A percentile compares a stretch with the other conserved stretches of the same genome.
Conservation (phyloP, 768 basidiomycete species). For the Coprinellus aureogranulatus region DNA sequence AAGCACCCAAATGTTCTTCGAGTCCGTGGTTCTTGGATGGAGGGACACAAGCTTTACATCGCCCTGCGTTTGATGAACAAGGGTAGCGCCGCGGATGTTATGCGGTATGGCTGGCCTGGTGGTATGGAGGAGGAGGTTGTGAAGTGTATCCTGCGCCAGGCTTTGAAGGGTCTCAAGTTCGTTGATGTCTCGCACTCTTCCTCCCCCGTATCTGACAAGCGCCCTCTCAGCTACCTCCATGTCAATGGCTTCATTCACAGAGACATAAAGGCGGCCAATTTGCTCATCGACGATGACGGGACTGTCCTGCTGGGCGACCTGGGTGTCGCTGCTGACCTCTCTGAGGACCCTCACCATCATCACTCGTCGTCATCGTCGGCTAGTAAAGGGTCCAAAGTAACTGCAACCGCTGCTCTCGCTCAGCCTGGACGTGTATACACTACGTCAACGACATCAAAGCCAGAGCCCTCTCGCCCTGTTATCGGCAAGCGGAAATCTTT, state of each 20-base stretch:
- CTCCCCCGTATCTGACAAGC: neutral
- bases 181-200: conserved; percentile 1
- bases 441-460: conserved; percentile 7
- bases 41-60: conserved; percentile 80
- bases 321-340: conserved; percentile 84
- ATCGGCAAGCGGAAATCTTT: conserved; percentile 86
- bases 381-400: conserved; percentile 25
- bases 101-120: conserved; percentile 81
- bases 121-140: conserved; percentile 90
- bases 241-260: conserved; percentile 89
- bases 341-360: conserved; percentile 56
- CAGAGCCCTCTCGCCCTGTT: conserved; percentile 33
- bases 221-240: conserved; percentile 74
- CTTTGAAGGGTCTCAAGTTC: conserved; percentile 83
- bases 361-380: conserved; percentile 22
- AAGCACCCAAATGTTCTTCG: conserved; percentile 94
- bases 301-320: conserved; percentile 90
- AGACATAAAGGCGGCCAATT: conserved; percentile 91
- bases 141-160: conserved; percentile 80
- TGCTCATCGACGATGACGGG: conserved; percentile 87
- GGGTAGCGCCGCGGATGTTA: conserved; percentile 82
- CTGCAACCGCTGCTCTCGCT: conserved; percentile 29
- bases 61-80: conserved; percentile 88
- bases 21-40: conserved; percentile 86
- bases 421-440: conserved; percentile 23